phyloP scores from a whole-genome alignment of 2,329 filamentous ascomycete genomes.

The Fusarium redolens region DNA sequence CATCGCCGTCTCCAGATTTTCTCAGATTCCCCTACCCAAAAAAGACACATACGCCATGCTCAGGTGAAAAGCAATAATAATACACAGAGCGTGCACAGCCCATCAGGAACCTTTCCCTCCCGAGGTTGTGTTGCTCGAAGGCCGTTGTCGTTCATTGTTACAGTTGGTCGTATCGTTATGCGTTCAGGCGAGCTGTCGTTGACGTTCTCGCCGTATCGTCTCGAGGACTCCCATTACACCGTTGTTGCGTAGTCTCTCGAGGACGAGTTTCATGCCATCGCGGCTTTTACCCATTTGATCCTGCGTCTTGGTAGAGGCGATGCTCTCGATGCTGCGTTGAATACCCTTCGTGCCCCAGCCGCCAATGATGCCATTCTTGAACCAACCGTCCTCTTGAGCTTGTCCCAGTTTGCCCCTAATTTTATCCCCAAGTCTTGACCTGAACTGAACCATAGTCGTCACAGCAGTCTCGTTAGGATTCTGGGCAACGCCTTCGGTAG shows the following conservation, averaged over 20 bases:
- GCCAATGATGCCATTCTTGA: slow-evolving; percentile 61
- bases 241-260: slow-evolving; percentile 73
- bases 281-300: slow-evolving; percentile 83
- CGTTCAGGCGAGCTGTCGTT: slow-evolving; percentile 46
- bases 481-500: slow-evolving; percentile 44
- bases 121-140: slow-evolving; percentile 31
- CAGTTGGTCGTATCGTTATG: slow-evolving; percentile 30
- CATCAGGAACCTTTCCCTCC: slow-evolving; percentile 13
- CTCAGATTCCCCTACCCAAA: slow-evolving; percentile 37
- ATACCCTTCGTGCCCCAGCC: slow-evolving; percentile 77
- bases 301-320: slow-evolving; percentile 80
- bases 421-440: slow-evolving; percentile 77
- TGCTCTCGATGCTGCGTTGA: slow-evolving; percentile 81
- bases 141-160: slow-evolving; percentile 43
- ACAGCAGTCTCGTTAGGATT: slow-evolving; percentile 69
- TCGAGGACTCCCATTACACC: slow-evolving; percentile 69
- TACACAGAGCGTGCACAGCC: slow-evolving; percentile 48
- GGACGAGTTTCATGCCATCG: slow-evolving; percentile 84
- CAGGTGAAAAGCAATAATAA: slow-evolving; percentile 44
- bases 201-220: slow-evolving; percentile 60
- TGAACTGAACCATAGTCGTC: slow-evolving; percentile 78
- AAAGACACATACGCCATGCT: slow-evolving; percentile 52
- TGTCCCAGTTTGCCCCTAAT: slow-evolving; percentile 66
- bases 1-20: slow-evolving; percentile 16
- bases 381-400: slow-evolving; percentile 60